Evolutionary conservation across 2,329 filamentous ascomycete species (phyloP), one percentile per base, ranked within the genome.

Genomic region (Phyllosticta citrichinensis): DNA sequence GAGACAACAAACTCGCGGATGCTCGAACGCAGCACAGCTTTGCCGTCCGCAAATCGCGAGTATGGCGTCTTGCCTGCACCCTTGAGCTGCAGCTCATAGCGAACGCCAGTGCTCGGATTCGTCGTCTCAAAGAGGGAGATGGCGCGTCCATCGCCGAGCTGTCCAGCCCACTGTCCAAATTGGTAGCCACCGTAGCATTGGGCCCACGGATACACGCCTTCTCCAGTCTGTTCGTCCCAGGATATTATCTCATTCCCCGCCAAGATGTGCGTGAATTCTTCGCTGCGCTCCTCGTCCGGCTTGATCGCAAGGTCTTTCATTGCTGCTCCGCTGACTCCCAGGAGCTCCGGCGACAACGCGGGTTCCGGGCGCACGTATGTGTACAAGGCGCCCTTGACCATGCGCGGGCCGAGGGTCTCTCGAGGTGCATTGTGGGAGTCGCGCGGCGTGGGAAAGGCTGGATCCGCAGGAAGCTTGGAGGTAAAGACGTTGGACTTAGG

Each of bases 1-100:
- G 89, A 95, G 20, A 96, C 92, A 52, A 99, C 79, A 67, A 94
- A 99, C 76, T 99, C 94, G 63, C 94, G 83, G 66, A 99, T 96
- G 69, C 91, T 96, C 27, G 90, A 96, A 63, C 94, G 81, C 57
- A 99, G 78, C 2, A 99, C 94, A 0, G 94, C 94, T 71, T 94
- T 93, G 30, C 94, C 94, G 72, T 99, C 94, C 24, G 94, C 94
- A 67, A 99, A 99, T 3, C 94, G 87, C 50, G 90, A 96, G 76
- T 99, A 99, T 0, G 94, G 94, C 3, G 94, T 99, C 68, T 87
- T 78, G 5, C 94, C 94, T 17, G 94, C 94, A 24, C 94, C 94
- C 74, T 99, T 99, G 63, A 99, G 80, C 74, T 97, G 94, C 52
- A 97, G 73, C 74, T 99, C 94, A 71, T 96, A 97, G 25, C 89